Percentiles rank a stretch among this genome's conserved stretches.
Evolutionary conservation across 2,329 filamentous ascomycete genomes (phyloP).

Genomic region (Drechslera avenae): DNA sequence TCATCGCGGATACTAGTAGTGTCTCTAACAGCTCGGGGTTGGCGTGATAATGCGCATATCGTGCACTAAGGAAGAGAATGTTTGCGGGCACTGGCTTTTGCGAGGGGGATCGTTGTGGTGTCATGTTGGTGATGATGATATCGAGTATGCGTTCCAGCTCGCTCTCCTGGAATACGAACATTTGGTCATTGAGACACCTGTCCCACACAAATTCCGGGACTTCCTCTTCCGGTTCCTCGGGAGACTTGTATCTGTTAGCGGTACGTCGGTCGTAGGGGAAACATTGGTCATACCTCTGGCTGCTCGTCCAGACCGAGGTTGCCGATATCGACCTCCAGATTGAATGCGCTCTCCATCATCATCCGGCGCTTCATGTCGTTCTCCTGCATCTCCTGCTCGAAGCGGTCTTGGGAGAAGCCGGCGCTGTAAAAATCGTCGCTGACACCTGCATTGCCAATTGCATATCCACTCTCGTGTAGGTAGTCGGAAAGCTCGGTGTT

Average conservation of each 20-base stretch:
- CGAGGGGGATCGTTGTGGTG: slow-evolving; percentile 89
- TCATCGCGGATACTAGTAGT: slow-evolving; percentile 83
- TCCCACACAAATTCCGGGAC: slow-evolving; percentile 96
- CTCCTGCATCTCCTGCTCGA: slow-evolving; percentile 97
- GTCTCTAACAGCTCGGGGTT: slow-evolving; percentile 81
- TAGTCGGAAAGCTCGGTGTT: slow-evolving; percentile 98
- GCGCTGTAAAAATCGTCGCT: slow-evolving; percentile 92
- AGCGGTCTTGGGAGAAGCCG: slow-evolving; percentile 88
- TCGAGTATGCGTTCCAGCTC: slow-evolving; percentile 91
- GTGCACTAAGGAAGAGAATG: slow-evolving; percentile 91
- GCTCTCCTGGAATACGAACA: slow-evolving; percentile 98
- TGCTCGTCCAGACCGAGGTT: slow-evolving; percentile 96
- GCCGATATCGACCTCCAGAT: slow-evolving; percentile 93
- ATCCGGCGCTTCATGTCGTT: slow-evolving; percentile 93
- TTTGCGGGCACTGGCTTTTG: slow-evolving; percentile 98
- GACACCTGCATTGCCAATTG: slow-evolving; percentile 78
- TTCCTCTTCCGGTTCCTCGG: slow-evolving; percentile 85
- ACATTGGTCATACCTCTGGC: slow-evolving; percentile 69
- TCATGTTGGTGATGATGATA: slow-evolving; percentile 98
- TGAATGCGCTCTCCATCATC: slow-evolving; percentile 99
- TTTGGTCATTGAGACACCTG: slow-evolving; percentile 92
- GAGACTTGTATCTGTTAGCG: slow-evolving; percentile 37
- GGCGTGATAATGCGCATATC: slow-evolving; percentile 96
- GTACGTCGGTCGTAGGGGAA: slow-evolving; percentile 19
- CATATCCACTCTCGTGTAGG: slow-evolving; percentile 91